Percentiles rank a stretch among this genome's conserved stretches.
phyloP scores from a whole-genome alignment of 805 yeast species.

The Dipodascopsis tothii region DNA sequence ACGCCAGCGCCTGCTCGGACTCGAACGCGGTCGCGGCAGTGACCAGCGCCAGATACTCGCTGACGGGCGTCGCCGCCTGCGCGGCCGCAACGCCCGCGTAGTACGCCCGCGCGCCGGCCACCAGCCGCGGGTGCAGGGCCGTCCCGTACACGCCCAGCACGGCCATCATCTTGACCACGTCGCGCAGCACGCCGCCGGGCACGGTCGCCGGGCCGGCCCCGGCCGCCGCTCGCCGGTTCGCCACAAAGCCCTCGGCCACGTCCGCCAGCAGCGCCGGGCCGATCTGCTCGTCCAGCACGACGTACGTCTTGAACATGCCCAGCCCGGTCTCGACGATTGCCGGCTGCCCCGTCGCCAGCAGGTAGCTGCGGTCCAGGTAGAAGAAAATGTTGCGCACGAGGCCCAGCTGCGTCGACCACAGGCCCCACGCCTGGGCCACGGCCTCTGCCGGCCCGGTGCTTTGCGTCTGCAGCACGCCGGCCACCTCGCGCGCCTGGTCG shows the following conservation, averaged over 20 bases:
- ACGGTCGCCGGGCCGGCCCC: neutral
- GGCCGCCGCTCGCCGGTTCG: constrained; percentile 4
- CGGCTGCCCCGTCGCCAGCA: constrained; percentile 17
- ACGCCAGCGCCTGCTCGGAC: constrained; percentile 8
- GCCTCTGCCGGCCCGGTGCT: constrained; percentile 6
- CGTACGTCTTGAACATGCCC: constrained; percentile 8
- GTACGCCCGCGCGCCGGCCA: constrained; percentile 9
- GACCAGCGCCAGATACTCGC: constrained; percentile 13
- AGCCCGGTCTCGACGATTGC: constrained; percentile 23
- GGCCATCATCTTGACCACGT: constrained; percentile 10
- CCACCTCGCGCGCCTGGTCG: constrained; percentile 1
- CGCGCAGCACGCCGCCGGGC: neutral
- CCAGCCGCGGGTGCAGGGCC: constrained; percentile 11
- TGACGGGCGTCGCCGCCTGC: constrained; percentile 2
- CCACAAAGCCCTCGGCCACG: constrained; percentile 5
- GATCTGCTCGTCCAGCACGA: constrained; percentile 3
- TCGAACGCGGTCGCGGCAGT: constrained; percentile 7
- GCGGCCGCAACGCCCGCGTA: constrained; percentile 8
- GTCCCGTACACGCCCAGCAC: constrained; percentile 10
- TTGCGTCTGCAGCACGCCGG: neutral
- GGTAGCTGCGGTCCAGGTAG: constrained; percentile 29
- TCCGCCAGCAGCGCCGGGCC: constrained; percentile 8
- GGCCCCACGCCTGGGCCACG: constrained; percentile 16
- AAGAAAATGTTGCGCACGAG: constrained; percentile 27
- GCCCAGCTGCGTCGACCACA: constrained; percentile 22